Base-by-base conservation (phyloP, 768 basidiomycete species). In the Kwoniella dendrophila region DNA sequence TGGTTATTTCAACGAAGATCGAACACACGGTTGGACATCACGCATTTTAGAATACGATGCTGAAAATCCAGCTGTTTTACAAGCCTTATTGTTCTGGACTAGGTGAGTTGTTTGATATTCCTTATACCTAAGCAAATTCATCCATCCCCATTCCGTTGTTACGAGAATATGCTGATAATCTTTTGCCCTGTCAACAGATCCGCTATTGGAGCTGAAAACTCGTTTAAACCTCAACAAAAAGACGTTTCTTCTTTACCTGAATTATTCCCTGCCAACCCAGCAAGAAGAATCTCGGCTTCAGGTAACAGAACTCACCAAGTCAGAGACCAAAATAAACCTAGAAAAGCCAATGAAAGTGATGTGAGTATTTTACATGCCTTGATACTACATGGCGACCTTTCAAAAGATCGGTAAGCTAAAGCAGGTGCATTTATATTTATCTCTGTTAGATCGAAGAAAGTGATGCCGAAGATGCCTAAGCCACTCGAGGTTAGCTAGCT, bases 31-130 rank as follows among this genome's bases (percentile, higher is more conserved):
- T 22, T 72, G 62, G 50, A 66, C 71, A n/a, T 66, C 63, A 2
- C 67, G 71, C 43, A 63, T 76, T 56, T 51, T 63, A 60, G 50
- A 33, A 6, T 75, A 59, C 44, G 61, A 71, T 48, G 40, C 62
- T 10, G 62, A 52, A 8, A 50, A 57, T 5, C 77, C 78, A 4
- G 71, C 65, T 41, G 67, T 78, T n/a, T 50, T 74, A 22, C 69
- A 76, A 48, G 68, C 71, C 2, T 56, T 80, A 27, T 60, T 77
- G 45, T 80, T 67, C 68, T 80, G 79, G 79, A 54, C 71, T 16
- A 61, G 68, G 65, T 75, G 63, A 49, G 74, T 64, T 32, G n/a
- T n/a, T n/a, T 47, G 45, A 50, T 29, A 27, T 34, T 26, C 22
- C 26, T 22, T 30, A 8, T 27, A 24, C 47, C 47, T 20, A 14